Evolutionary conservation across 352 stramenopile genomes (phyloP).

Genomic region (Pilasporangium apinafurcum): DNA sequence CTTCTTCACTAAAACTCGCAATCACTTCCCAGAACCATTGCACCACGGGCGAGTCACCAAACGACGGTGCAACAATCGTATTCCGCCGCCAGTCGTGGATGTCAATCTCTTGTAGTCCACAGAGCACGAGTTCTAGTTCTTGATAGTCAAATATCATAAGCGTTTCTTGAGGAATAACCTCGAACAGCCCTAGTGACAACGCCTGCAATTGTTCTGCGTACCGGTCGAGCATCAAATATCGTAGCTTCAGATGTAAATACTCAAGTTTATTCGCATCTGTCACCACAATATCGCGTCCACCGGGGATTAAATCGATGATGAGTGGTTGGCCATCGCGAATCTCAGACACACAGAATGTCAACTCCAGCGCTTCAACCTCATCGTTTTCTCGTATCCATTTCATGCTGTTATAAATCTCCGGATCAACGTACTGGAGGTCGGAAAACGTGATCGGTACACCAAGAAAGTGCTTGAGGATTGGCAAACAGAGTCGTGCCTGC

Average conservation of each 20-base stretch:
- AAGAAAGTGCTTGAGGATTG: constrained; percentile 77
- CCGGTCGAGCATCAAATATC: constrained; percentile 93
- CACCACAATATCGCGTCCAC: constrained; percentile 66
- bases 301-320: constrained; percentile 54
- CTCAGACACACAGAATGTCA: constrained; percentile 75
- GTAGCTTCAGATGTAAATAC: constrained; percentile 91
- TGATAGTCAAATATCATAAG: constrained; percentile 98
- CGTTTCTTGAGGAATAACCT: constrained; percentile 94
- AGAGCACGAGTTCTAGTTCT: constrained; percentile 90
- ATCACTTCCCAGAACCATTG: constrained; percentile 81
- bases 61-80: constrained; percentile 49
- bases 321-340: constrained; percentile 47
- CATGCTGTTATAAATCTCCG: constrained; percentile 75
- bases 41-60: constrained; percentile 41
- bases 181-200: constrained; percentile 90
- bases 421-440: constrained; percentile 75
- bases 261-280: constrained; percentile 95
- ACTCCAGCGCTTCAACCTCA: constrained; percentile 51
- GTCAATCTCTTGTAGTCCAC: constrained; percentile 82
- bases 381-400: constrained; percentile 66
- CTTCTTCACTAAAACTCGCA: constrained; percentile 46
- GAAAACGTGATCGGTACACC: constrained; percentile 79
- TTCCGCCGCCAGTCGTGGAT: constrained; percentile 84
- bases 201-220: constrained; percentile 90
- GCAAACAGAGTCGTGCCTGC: constrained; percentile 58